Evolutionary conservation across 2,329 filamentous ascomycete genomes (phyloP).

Genomic region (Pyrenophora teres): DNA sequence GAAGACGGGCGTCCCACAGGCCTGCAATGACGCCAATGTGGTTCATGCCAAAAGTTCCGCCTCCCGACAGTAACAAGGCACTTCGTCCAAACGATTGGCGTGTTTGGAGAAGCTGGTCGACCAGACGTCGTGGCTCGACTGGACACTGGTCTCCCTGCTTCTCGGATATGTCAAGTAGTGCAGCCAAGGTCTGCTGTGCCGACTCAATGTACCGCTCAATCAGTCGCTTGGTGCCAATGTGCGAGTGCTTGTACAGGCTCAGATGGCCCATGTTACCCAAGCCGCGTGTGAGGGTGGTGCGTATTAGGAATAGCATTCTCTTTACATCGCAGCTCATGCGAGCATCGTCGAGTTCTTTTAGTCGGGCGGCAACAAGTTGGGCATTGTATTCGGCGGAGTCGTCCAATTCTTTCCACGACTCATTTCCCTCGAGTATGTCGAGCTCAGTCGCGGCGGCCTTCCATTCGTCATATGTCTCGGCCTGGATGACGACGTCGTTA

Average conservation of each 20-base stretch:
- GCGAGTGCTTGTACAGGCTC: conserved; percentile 79
- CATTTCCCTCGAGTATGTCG: conserved; percentile 78
- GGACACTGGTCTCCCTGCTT: conserved; percentile 54
- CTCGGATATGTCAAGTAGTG: conserved; percentile 67
- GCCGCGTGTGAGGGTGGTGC: conserved; percentile 78
- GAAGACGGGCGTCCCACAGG: conserved; percentile 72
- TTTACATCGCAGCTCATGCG: conserved; percentile 72
- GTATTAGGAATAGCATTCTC: conserved; percentile 78
- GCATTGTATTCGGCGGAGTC: conserved; percentile 74
- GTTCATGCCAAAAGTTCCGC: conserved; percentile 89
- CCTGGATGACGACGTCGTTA: conserved; percentile 53
- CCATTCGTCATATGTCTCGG: conserved; percentile 74
- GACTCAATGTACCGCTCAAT: conserved; percentile 88
- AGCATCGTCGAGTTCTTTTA: conserved; percentile 75
- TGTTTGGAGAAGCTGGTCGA: conserved; percentile 72
- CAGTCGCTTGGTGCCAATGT: conserved; percentile 82
- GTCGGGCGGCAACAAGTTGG: conserved; percentile 68
- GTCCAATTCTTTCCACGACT: conserved; percentile 75
- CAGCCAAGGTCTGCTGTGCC: conserved; percentile 72
- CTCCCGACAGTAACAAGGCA: conserved; percentile 80
- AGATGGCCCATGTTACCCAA: conserved; percentile 85
- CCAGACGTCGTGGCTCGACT: conserved; percentile 62
- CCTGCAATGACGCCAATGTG: conserved; percentile 87
- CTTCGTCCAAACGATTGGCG: conserved; percentile 85
- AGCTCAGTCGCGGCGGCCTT: conserved; percentile 74